Base-by-base conservation (phyloP, 371 early-diverging fungal species). In the Mortierella polycephala region DNA sequence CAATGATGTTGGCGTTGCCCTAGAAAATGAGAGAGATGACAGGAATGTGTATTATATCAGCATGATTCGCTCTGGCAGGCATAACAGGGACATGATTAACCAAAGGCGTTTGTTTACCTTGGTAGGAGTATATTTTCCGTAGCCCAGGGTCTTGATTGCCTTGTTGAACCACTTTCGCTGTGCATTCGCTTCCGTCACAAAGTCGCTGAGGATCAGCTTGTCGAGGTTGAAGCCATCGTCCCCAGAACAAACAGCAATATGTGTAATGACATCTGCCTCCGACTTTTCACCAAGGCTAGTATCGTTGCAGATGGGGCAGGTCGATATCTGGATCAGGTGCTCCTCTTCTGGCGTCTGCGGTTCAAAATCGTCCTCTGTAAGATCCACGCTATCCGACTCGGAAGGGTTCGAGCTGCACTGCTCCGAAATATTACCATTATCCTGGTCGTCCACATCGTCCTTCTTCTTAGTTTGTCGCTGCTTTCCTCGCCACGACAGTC, bases 131-230 rank as follows among this genome's bases (percentile, higher is more conserved):
- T 92, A 91, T 46, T 82, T 84, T 37, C 94, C 93, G 70, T 90
- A 94, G 16, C 93, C 89, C 1, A 93, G 89, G 61, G 87, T 87
- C 56, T 85, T 87, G 7, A 93, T 86, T 9, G 94, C 82, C 61
- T 92, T 92, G 20, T 90, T 87, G 74, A 92, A 88, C 94, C 95
- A 93, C 71, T 91, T 92, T 62, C 92, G 79, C 58, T 90, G 89
- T 1, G 95, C 92, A 58, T 91, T 83, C 0, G 90, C 88, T 76
- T 93, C 92, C 7, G 93, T 91, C n/a, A 93, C 81, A 74, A 93
- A 92, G 66, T 92, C 89, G n/a, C 93, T 91, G 84, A 93, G 87
- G 14, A 94, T 81, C 46, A 90, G 87, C 16, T 86, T 81, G 67
- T 88, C 89, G 2, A 89, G 83, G 1, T 85, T 86, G 13, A 83